These are phyloP conservation scores for Cyberlindnera mycetangii DNA, from an alignment of 805 yeast species.

Conservation along the genomic window DNA sequence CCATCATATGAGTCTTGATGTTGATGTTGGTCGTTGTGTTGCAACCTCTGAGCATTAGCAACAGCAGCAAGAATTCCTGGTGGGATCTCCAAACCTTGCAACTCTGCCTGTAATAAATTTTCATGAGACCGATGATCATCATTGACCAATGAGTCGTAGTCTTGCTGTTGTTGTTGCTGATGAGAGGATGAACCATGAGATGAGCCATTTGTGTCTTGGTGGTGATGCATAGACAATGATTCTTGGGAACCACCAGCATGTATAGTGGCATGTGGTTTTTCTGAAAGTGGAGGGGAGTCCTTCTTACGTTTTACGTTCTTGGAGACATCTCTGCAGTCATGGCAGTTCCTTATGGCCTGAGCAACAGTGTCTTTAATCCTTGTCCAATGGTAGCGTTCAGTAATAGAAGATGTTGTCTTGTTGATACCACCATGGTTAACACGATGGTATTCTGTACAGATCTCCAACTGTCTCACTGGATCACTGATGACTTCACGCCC, in stretches of 20 bases:
- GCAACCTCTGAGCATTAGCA: constrained; percentile 47
- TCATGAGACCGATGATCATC: constrained; percentile 18
- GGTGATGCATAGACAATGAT: constrained; percentile 1
- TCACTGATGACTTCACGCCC: constrained; percentile 84
- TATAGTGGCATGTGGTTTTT: background rate
- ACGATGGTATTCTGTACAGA: constrained; percentile 69
- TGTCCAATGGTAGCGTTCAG: constrained; percentile 87
- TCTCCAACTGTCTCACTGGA: constrained; percentile 67
- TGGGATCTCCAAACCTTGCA: constrained; percentile 25
- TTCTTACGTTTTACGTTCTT: constrained; percentile 17
- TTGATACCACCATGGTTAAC: constrained; percentile 84
- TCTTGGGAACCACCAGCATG: constrained; percentile 6
- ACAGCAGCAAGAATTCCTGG: constrained; percentile 49
- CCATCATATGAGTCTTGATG: constrained; percentile 9
- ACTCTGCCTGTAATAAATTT: constrained; percentile 21
- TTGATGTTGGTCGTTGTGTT: constrained; percentile 18
- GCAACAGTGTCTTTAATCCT: constrained; percentile 86
- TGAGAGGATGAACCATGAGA: background rate
- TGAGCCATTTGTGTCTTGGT: background rate
- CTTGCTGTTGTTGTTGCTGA: constrained; percentile 6
- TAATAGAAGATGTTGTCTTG: constrained; percentile 72
- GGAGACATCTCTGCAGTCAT: constrained; percentile 48
- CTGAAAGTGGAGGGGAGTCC: constrained; percentile 10
- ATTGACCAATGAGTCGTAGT: constrained; percentile 17
- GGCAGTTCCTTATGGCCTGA: constrained; percentile 71